Conservation (phyloP, 208 protist genomes). For the Wallacemonas rigidus region DNA sequence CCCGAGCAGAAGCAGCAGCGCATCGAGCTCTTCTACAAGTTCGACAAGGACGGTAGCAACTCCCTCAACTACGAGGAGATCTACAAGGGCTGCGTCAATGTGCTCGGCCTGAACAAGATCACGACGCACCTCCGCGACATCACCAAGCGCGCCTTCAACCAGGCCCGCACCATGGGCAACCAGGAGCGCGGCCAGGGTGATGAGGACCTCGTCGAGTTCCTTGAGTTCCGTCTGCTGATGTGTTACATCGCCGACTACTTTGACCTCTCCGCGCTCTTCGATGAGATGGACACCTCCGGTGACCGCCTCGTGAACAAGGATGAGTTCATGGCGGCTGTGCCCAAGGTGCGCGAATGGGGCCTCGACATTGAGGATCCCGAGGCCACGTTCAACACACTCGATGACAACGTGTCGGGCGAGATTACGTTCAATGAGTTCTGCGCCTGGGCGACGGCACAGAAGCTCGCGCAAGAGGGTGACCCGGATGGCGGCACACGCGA, state of each 20-base stretch:
- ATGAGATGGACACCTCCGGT: slow-evolving; percentile 77
- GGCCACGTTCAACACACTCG: slow-evolving; percentile 73
- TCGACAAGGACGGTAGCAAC: slow-evolving; percentile 59
- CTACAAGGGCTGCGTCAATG: slow-evolving; percentile 33
- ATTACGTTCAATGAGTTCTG: slow-evolving; percentile 87
- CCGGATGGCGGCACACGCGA: slow-evolving; percentile 19
- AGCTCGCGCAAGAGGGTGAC: slow-evolving; percentile 45
- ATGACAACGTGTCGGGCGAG: slow-evolving; percentile 63
- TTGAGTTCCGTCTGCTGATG: slow-evolving; percentile 83
- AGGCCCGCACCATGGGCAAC: slow-evolving; percentile 38
- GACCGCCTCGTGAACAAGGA: slow-evolving; percentile 64
- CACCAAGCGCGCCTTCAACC: slow-evolving; percentile 63
- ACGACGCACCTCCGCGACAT: slow-evolving; percentile 38
- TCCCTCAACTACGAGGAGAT: slow-evolving; percentile 50
- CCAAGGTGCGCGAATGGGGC: slow-evolving; percentile 65
- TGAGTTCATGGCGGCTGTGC: slow-evolving; percentile 67
- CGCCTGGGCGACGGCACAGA: slow-evolving; percentile 54
- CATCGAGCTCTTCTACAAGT: slow-evolving; percentile 53
- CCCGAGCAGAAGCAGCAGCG: slow-evolving; percentile 33
- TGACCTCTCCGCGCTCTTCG: slow-evolving; percentile 81
- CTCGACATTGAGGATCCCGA: slow-evolving; percentile 51
- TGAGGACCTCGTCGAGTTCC: slow-evolving; percentile 58
- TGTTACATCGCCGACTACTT: slow-evolving; percentile 74
- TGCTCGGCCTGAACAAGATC: slow-evolving; percentile 34
- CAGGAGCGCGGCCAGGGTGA: slow-evolving; percentile 24